A percentile compares a stretch with the other conserved stretches of the same genome.
phyloP scores from a whole-genome alignment of 2,329 filamentous ascomycete genomes.

The Talaromyces sp. region DNA sequence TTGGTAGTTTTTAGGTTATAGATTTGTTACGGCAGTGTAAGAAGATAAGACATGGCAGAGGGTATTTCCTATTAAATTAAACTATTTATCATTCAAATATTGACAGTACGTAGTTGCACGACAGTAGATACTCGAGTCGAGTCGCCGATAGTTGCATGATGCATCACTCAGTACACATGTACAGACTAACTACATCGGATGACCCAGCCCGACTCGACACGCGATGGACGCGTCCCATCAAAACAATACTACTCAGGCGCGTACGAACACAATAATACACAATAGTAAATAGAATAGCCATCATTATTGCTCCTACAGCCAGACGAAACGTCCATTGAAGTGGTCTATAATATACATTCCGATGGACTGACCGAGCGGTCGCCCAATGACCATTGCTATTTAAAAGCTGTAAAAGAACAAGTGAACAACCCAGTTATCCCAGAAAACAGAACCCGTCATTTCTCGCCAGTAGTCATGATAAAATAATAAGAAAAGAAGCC shows the following conservation, averaged over 20 bases:
- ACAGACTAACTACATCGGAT: too few relatives aligned
- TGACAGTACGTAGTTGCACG: too few relatives aligned
- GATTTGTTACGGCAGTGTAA: too few relatives aligned
- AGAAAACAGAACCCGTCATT: constrained; percentile 38
- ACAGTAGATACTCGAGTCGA: too few relatives aligned
- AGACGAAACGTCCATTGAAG: constrained; percentile 12
- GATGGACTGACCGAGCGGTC: constrained; percentile 5
- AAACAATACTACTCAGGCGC: not conserved
- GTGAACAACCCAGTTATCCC: constrained; percentile 33
- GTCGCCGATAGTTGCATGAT: too few relatives aligned
- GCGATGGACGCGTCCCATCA: not conserved
- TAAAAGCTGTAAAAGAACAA: constrained; percentile 10
- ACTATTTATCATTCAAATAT: too few relatives aligned
- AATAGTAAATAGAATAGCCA: too few relatives aligned
- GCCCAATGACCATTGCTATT: constrained; percentile 14
- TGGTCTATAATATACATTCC: constrained; percentile 16
- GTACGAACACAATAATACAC: too few relatives aligned
- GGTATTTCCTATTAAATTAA: too few relatives aligned
- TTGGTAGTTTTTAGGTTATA: not conserved
- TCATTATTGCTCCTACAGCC: constrained; percentile 17
- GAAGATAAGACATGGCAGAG: too few relatives aligned
- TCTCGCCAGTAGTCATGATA: constrained; percentile 38
- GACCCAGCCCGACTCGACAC: too few relatives aligned
- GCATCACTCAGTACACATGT: too few relatives aligned
- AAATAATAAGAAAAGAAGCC: constrained; percentile 29